phyloP scores from a whole-genome alignment of 2,329 filamentous ascomycete species.

The Stachybotrys echinatus region DNA sequence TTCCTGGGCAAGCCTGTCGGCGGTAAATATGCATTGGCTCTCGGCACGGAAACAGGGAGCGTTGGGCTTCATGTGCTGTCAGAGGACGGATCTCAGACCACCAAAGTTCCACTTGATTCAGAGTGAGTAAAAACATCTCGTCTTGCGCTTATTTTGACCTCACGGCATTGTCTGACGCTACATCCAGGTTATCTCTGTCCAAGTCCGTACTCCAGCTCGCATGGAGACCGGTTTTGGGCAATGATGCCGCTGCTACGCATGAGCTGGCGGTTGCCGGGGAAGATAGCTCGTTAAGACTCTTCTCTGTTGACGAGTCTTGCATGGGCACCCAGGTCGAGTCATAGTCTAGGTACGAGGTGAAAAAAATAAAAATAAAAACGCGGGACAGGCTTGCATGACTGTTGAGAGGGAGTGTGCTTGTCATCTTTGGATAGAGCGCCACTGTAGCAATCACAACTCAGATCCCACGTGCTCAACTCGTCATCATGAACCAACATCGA shows the following conservation, averaged over 20 bases:
- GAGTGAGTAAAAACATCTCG: slow-evolving; percentile 29
- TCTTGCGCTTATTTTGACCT: neutral
- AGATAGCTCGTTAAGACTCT: slow-evolving; percentile 56
- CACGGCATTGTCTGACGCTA: slow-evolving; percentile 2
- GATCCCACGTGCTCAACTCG: too few species aligned
- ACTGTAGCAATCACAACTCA: neutral
- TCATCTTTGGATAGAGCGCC: too few species aligned
- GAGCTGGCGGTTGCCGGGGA: slow-evolving; percentile 54
- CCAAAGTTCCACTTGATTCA: slow-evolving; percentile 25
- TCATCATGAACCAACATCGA: neutral
- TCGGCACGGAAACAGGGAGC: slow-evolving; percentile 52
- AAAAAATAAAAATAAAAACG: neutral
- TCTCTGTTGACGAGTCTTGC: slow-evolving; percentile 33
- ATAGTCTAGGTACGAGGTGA: slow-evolving; percentile 7
- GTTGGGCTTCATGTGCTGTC: slow-evolving; percentile 38
- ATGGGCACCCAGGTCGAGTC: slow-evolving; percentile 7
- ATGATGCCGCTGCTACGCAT: slow-evolving; percentile 18
- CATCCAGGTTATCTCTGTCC: slow-evolving; percentile 39
- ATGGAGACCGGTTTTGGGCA: slow-evolving; percentile 53
- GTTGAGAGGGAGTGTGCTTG: too few species aligned
- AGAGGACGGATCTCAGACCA: slow-evolving; percentile 29
- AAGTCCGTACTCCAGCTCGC: slow-evolving; percentile 62
- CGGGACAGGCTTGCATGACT: too few species aligned
- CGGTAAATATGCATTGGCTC: slow-evolving; percentile 38
- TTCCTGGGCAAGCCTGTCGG: slow-evolving; percentile 41